Conservation (phyloP, 192 early-diverging fungal genomes). For the Diversispora epigaea region DNA sequence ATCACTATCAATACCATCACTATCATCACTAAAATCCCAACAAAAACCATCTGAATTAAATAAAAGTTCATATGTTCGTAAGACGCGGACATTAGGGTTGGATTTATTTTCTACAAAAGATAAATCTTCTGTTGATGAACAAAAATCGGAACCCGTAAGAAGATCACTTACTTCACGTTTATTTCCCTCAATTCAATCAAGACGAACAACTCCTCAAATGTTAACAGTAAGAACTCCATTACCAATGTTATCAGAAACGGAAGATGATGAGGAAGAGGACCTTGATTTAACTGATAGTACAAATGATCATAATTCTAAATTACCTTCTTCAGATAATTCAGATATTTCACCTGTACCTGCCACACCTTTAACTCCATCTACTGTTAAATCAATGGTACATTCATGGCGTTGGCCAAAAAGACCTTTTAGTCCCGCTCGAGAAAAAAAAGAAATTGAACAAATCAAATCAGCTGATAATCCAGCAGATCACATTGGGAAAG, state of each 20-base stretch:
- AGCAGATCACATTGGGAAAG: constrained; percentile 30
- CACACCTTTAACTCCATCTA: background rate
- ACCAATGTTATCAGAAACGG: constrained; percentile 25
- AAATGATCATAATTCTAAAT: background rate
- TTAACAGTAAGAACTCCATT: constrained; percentile 10
- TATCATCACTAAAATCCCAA: too few relatives aligned
- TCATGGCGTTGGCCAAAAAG: constrained; percentile 31
- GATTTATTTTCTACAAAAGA: background rate
- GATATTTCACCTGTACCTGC: constrained; percentile 9
- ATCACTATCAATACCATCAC: too few relatives aligned
- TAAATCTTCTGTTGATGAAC: background rate
- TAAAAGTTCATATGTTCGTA: background rate
- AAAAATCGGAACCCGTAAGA: background rate
- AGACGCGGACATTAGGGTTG: background rate
- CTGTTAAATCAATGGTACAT: constrained; percentile 2
- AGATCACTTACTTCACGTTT: background rate
- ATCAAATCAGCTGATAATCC: constrained; percentile 13
- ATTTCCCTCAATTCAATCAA: constrained; percentile 23
- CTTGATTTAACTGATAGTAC: background rate
- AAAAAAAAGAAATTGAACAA: background rate
- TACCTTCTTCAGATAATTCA: background rate
- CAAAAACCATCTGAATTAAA: background rate
- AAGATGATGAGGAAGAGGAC: constrained; percentile 32
- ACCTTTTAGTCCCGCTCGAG: constrained; percentile 31
- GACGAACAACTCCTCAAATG: background rate